phyloP scores from a whole-genome alignment of 2,329 filamentous ascomycete species.

The Dothistroma septosporum region DNA sequence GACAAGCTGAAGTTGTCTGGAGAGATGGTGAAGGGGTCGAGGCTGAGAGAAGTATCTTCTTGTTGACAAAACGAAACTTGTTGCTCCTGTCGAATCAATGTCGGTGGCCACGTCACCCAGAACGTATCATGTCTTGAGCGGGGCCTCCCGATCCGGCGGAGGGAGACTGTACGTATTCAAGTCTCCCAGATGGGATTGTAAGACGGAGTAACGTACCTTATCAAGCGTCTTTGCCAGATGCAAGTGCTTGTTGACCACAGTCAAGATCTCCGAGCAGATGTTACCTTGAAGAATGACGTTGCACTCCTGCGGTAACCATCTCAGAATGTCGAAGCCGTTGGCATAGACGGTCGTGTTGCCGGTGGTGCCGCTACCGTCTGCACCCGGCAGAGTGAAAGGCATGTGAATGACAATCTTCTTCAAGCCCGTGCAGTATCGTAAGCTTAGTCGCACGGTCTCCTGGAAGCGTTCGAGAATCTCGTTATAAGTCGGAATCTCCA shows the following conservation, averaged over 20 bases:
- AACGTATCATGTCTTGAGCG: not conserved
- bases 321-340: conserved; percentile 46
- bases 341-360: conserved; percentile 44
- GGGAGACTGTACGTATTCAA: not conserved
- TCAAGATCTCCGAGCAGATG: conserved; percentile 38
- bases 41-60: not conserved
- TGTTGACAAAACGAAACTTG: not conserved
- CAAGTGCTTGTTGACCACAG: conserved; percentile 42
- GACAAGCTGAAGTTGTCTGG: not conserved
- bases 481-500: conserved; percentile 45
- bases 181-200: not conserved
- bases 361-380: conserved; percentile 30
- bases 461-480: conserved; percentile 46
- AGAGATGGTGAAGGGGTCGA: not conserved
- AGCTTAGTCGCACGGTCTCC: conserved; percentile 43
- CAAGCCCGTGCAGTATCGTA: conserved; percentile 46
- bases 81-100: not conserved
- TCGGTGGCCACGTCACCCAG: not conserved
- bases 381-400: conserved; percentile 32
- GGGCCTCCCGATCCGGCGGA: not conserved
- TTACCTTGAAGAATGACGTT: conserved; percentile 40
- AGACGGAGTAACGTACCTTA: conserved; percentile 34
- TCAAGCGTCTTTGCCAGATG: conserved; percentile 40
- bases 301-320: conserved; percentile 44
- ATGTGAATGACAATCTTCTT: conserved; percentile 41